A percentile compares a stretch with the other conserved stretches of the same genome.
Conservation (phyloP, 306 rosid species). For the Alnus rubra region DNA sequence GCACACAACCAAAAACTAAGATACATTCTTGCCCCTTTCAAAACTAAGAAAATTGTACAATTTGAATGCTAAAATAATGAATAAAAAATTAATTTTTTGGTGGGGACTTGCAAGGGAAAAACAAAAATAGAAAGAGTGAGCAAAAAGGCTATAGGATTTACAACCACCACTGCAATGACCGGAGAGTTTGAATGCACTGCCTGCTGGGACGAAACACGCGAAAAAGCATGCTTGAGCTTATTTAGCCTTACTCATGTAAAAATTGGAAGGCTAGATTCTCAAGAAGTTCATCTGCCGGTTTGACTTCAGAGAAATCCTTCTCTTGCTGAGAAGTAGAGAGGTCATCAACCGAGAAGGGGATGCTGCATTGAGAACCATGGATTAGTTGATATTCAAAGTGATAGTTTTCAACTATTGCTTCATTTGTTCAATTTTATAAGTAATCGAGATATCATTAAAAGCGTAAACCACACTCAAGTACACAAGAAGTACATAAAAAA, state of each 20-base stretch:
- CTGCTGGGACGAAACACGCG: slow-evolving; percentile 34
- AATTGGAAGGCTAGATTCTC: slow-evolving; percentile 91
- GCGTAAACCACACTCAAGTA: no score
- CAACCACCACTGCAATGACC: slow-evolving; percentile 54
- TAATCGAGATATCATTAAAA: no score
- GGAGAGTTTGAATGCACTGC: slow-evolving; percentile 36
- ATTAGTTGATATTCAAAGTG: slow-evolving; percentile 7
- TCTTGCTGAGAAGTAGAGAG: slow-evolving; percentile 81
- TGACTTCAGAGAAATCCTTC: slow-evolving; percentile 84
- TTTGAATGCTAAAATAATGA: slow-evolving; percentile 64
- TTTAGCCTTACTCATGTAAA: slow-evolving; percentile 76
- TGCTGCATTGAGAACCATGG: slow-evolving; percentile 51
- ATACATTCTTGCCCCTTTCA: slow-evolving; percentile 42
- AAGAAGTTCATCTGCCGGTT: slow-evolving; percentile 78
- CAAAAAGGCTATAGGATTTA: slow-evolving; percentile 43
- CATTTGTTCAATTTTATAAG: no score
- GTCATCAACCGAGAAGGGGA: slow-evolving; percentile 97
- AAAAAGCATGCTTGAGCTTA: slow-evolving; percentile 38
- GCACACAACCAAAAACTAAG: slow-evolving; percentile 37
- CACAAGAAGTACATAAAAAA: no score
- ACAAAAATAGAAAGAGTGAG: slow-evolving; percentile 3
- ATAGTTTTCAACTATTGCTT: not conserved
- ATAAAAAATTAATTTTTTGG: slow-evolving; percentile 71
- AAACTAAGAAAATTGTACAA: slow-evolving; percentile 46
- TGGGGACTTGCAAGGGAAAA: slow-evolving; percentile 44